A percentile compares a stretch with the other conserved stretches of the same genome.
These are phyloP conservation scores for Colletotrichum sp. DNA, from an alignment of 2,329 filamentous ascomycete species.

Conservation along the genomic window DNA sequence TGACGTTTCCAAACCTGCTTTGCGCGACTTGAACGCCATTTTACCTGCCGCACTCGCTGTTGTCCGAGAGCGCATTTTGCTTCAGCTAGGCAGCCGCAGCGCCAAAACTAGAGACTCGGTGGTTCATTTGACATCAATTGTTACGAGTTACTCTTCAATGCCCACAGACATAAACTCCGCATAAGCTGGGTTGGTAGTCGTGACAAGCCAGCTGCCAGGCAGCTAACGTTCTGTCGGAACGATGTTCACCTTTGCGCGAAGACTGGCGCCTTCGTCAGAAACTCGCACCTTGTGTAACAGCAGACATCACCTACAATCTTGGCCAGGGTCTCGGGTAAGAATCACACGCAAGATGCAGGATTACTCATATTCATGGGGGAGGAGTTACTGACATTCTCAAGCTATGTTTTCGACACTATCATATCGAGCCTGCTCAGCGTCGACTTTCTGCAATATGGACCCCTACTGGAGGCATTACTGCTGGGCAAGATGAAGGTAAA, in stretches of 20 bases:
- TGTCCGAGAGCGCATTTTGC: background rate
- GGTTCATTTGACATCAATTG: background rate
- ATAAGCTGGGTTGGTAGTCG: background rate
- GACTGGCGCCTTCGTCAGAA: background rate
- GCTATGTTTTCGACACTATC: background rate
- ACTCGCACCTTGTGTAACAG: background rate
- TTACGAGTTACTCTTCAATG: background rate
- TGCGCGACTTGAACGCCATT: background rate
- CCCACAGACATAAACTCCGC: background rate
- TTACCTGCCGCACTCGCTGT: background rate
- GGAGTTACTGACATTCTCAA: background rate
- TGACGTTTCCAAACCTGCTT: background rate
- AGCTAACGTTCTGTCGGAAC: background rate
- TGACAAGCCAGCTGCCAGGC: background rate
- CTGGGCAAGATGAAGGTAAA: slow-evolving; percentile 57
- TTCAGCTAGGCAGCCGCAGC: background rate
- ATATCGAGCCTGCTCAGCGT: slow-evolving; percentile 8
- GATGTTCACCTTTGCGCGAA: background rate
- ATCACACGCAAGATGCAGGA: background rate
- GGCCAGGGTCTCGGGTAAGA: background rate
- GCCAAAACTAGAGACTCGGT: background rate
- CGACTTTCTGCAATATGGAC: slow-evolving; percentile 80
- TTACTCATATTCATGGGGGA: background rate
- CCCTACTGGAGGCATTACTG: slow-evolving; percentile 72
- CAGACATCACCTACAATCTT: background rate